phyloP scores from a whole-genome alignment of 176 grass and related monocot genomes.

The Tuctoria greenei region DNA sequence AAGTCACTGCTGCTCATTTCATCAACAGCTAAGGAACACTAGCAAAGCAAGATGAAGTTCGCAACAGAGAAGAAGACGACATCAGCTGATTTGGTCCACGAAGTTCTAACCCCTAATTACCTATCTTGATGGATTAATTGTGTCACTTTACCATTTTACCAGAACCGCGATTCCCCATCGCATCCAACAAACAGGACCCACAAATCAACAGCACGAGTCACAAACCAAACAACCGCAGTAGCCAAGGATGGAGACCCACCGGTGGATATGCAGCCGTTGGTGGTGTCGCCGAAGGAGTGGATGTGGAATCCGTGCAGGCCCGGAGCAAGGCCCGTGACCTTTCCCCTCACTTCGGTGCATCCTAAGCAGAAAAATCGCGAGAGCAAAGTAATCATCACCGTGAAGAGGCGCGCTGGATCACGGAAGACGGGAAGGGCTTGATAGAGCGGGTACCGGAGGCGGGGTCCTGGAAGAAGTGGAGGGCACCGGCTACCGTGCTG shows the following conservation, averaged over 20 bases:
- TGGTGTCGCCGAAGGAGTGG: conserved; percentile 69
- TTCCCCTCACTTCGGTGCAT: conserved; percentile 60
- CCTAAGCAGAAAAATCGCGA: conserved; percentile 27
- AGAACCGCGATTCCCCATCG: neutral
- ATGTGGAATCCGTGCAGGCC: conserved; percentile 68
- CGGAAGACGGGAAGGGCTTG: neutral
- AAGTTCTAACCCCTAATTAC: neutral
- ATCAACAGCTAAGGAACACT: conserved; percentile 4
- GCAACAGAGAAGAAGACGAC: neutral
- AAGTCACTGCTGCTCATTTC: neutral
- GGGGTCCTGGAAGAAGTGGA: conserved; percentile 52
- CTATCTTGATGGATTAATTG: neutral
- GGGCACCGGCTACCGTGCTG: conserved; percentile 37
- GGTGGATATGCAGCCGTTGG: conserved; percentile 73
- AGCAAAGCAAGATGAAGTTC: neutral
- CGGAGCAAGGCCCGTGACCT: conserved; percentile 47
- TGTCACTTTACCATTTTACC: neutral
- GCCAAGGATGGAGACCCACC: conserved; percentile 21
- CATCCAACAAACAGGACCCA: neutral
- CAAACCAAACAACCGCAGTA: neutral
- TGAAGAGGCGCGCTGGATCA: neutral
- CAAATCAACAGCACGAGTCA: conserved; percentile 13
- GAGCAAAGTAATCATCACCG: conserved; percentile 6
- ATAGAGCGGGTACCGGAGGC: conserved; percentile 17
- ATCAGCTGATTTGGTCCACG: neutral